phyloP scores from a whole-genome alignment of 2,329 filamentous ascomycete species.

The Dactylellina leptospora region DNA sequence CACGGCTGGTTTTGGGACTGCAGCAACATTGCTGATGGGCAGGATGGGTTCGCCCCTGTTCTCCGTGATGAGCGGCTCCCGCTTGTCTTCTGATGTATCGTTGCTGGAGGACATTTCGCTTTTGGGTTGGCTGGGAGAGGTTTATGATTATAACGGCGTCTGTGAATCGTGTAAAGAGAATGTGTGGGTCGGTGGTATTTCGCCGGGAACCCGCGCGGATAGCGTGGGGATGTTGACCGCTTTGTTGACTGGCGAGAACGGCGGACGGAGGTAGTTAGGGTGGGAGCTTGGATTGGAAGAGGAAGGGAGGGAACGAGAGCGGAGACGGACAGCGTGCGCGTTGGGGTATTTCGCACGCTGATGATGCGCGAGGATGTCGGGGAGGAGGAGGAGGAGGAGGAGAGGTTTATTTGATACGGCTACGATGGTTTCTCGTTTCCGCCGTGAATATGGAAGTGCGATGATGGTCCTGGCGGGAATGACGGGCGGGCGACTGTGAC shows the following conservation, averaged over 20 bases:
- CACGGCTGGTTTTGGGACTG: constrained; percentile 71
- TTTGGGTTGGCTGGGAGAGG: too few relatives aligned
- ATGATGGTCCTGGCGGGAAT: too few relatives aligned
- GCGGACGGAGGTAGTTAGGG: constrained; percentile 4
- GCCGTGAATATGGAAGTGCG: too few relatives aligned
- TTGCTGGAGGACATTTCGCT: constrained; percentile 26
- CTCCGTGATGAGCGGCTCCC: constrained; percentile 32
- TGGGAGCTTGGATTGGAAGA: not conserved
- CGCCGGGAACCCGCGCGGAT: too few relatives aligned
- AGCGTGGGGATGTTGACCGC: too few relatives aligned
- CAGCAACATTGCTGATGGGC: constrained; percentile 60
- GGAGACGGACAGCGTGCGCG: too few relatives aligned
- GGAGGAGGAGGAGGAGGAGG: constrained; percentile 5
- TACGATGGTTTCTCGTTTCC: not conserved
- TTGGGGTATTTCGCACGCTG: too few relatives aligned
- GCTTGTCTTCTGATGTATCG: constrained; percentile 38
- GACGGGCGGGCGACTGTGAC: too few relatives aligned
- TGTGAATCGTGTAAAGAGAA: too few relatives aligned
- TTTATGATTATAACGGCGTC: too few relatives aligned
- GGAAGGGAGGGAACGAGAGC: not conserved
- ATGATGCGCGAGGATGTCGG: too few relatives aligned
- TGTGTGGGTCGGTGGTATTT: not conserved
- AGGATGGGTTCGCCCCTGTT: constrained; percentile 38
- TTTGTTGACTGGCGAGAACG: too few relatives aligned
- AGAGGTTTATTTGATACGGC: constrained; percentile 9